phyloP scores from a whole-genome alignment of 768 basidiomycete species.

The Termitomyces sp. region DNA sequence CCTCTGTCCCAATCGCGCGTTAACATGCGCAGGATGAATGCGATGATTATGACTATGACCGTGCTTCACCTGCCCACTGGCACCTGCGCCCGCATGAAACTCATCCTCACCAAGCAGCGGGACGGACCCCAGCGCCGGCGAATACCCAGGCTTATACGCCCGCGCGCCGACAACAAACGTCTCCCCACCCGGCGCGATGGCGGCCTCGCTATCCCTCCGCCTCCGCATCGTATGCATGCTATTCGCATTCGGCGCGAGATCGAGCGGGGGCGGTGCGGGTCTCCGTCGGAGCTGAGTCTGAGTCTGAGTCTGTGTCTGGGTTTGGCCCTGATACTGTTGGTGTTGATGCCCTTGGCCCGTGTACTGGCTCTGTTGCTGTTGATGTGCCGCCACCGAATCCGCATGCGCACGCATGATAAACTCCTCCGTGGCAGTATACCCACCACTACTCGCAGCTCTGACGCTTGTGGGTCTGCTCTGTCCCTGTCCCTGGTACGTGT shows the following conservation, averaged over 20 bases:
- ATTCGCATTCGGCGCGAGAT: conserved; percentile 13
- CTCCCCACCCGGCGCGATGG: not conserved
- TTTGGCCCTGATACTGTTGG: not conserved
- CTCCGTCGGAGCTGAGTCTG: conserved; percentile 22
- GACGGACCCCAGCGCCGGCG: conserved; percentile 16
- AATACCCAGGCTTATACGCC: conserved; percentile 20
- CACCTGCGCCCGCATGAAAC: conserved; percentile 21
- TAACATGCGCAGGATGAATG: conserved; percentile 10
- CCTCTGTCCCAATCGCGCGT: conserved; percentile 5
- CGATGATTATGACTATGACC: conserved; percentile 8
- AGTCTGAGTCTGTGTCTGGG: not conserved
- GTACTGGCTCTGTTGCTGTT: conserved; percentile 1
- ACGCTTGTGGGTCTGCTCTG: conserved; percentile 6
- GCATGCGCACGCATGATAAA: conserved; percentile 57
- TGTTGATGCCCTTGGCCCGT: not conserved
- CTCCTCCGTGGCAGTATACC: conserved; percentile 67
- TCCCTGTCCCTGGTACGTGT: not conserved
- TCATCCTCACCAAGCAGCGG: conserved; percentile 28
- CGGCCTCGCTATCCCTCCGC: conserved; percentile 13
- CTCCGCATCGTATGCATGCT: conserved; percentile 8
- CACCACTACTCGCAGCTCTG: conserved; percentile 31
- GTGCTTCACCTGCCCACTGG: conserved; percentile 4
- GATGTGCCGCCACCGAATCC: conserved; percentile 6
- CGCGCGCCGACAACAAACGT: conserved; percentile 17
- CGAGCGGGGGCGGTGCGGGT: conserved; percentile 26